Evolutionary conservation across 768 basidiomycete species (phyloP).

Genomic region (Suillus discolor): DNA sequence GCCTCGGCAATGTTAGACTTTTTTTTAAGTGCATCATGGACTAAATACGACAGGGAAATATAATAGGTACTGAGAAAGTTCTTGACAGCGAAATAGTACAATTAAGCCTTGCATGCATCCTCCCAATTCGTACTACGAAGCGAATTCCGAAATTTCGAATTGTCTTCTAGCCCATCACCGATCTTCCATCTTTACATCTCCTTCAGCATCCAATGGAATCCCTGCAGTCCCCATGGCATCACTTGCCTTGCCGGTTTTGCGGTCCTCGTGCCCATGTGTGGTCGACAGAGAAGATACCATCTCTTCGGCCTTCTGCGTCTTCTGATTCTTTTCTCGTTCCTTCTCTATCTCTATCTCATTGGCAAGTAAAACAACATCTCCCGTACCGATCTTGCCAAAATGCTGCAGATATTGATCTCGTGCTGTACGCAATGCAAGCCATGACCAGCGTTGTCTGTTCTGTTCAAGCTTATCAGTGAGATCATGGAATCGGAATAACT

Average conservation of each 20-base stretch:
- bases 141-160: conserved; percentile 7
- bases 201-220: conserved; percentile 35
- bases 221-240: conserved; percentile 23
- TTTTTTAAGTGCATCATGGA: background rate
- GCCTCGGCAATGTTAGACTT: background rate
- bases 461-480: conserved; percentile 32
- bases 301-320: conserved; percentile 26
- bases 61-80: background rate
- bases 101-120: background rate
- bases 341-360: conserved; percentile 39
- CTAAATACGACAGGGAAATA: conserved; percentile 3
- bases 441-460: conserved; percentile 79
- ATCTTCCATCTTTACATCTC: conserved; percentile 56
- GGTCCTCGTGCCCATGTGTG: conserved; percentile 34
- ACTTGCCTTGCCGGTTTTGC: conserved; percentile 23
- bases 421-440: conserved; percentile 79
- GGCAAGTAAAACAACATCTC: conserved; percentile 59
- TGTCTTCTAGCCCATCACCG: conserved; percentile 20
- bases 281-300: conserved; percentile 15
- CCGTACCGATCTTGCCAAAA: conserved; percentile 82
- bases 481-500: conserved; percentile 11
- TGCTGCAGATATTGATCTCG: conserved; percentile 74
- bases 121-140: conserved; percentile 3
- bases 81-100: background rate
- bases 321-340: conserved; percentile 36